Percentiles rank a stretch among this genome's conserved stretches.
Evolutionary conservation across 2,329 filamentous ascomycete genomes (phyloP).

Genomic region (Lachnellula suecica): DNA sequence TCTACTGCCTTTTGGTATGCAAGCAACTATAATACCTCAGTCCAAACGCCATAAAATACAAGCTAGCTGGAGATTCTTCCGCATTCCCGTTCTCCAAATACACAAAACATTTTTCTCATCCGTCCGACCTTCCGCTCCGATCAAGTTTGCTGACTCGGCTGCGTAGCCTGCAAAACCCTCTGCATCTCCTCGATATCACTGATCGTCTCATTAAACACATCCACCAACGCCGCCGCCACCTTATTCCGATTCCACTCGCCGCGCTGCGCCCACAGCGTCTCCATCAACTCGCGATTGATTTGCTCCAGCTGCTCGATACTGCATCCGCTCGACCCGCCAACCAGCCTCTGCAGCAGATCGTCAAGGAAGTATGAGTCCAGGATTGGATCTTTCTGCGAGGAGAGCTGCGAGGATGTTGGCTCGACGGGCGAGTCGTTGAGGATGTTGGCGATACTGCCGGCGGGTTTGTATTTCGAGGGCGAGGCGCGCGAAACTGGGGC

Average conservation of each 20-base stretch:
- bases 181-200: slow-evolving; percentile 56
- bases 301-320: slow-evolving; percentile 93
- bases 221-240: slow-evolving; percentile 62
- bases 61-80: too few relatives aligned
- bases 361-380: slow-evolving; percentile 39
- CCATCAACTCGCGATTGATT: slow-evolving; percentile 87
- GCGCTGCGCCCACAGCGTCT: slow-evolving; percentile 77
- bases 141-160: slow-evolving; percentile 19
- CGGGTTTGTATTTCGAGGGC: slow-evolving; percentile 22
- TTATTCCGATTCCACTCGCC: slow-evolving; percentile 80
- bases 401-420: slow-evolving; percentile 25
- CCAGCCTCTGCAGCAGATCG: slow-evolving; percentile 22
- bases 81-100: not conserved
- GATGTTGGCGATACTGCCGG: slow-evolving; percentile 26
- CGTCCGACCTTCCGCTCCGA: too few relatives aligned
- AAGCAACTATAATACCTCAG: too few relatives aligned
- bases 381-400: slow-evolving; percentile 34
- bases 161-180: slow-evolving; percentile 27
- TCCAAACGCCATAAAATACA: too few relatives aligned
- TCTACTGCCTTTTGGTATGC: too few relatives aligned
- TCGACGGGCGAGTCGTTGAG: slow-evolving; percentile 33
- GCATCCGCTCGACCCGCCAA: slow-evolving; percentile 29
- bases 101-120: too few relatives aligned
- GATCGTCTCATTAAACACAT: slow-evolving; percentile 75
- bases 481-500: slow-evolving; percentile 27